A percentile compares a stretch with the other conserved stretches of the same genome.
These are phyloP conservation scores for Lactarius trivialis DNA, from an alignment of 768 basidiomycete species.

Conservation along the genomic window DNA sequence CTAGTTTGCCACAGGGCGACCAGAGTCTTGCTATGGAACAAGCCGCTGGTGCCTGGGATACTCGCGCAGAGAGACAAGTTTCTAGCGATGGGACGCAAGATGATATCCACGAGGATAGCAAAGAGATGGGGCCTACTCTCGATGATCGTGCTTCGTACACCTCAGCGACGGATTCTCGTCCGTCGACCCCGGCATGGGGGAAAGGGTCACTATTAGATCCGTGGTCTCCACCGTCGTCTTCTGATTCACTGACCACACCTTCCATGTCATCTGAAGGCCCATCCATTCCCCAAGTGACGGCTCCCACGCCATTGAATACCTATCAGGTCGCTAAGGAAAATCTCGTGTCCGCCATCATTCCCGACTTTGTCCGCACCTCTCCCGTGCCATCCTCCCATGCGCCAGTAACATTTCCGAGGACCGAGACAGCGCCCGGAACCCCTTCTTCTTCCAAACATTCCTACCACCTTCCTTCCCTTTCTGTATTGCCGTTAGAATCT, in stretches of 20 bases:
- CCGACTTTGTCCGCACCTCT: slow-evolving; percentile 26
- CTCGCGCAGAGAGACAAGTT: background rate
- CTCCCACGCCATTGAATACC: background rate
- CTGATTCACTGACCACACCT: slow-evolving; percentile 22
- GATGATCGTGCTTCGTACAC: slow-evolving; percentile 15
- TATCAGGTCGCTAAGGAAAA: slow-evolving; percentile 28
- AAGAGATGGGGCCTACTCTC: background rate
- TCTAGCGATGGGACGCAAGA: background rate
- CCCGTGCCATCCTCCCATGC: slow-evolving; percentile 21
- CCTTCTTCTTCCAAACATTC: slow-evolving; percentile 35
- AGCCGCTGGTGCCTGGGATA: background rate
- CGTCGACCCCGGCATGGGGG: slow-evolving; percentile 18
- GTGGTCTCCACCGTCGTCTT: slow-evolving; percentile 18
- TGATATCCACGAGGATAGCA: background rate
- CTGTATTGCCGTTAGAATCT: slow-evolving; percentile 28
- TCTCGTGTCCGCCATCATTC: slow-evolving; percentile 29
- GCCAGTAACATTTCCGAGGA: slow-evolving; percentile 42
- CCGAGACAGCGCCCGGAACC: slow-evolving; percentile 29
- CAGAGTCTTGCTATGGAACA: slow-evolving; percentile 6
- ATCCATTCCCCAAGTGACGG: slow-evolving; percentile 7
- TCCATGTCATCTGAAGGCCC: slow-evolving; percentile 20
- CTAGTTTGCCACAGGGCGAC: slow-evolving; percentile 1
- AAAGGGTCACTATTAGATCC: slow-evolving; percentile 18
- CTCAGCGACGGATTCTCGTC: slow-evolving; percentile 17
- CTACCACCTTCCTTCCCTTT: slow-evolving; percentile 29